Conservation (phyloP, 2,329 filamentous ascomycete species). For the Penicillium italicum region DNA sequence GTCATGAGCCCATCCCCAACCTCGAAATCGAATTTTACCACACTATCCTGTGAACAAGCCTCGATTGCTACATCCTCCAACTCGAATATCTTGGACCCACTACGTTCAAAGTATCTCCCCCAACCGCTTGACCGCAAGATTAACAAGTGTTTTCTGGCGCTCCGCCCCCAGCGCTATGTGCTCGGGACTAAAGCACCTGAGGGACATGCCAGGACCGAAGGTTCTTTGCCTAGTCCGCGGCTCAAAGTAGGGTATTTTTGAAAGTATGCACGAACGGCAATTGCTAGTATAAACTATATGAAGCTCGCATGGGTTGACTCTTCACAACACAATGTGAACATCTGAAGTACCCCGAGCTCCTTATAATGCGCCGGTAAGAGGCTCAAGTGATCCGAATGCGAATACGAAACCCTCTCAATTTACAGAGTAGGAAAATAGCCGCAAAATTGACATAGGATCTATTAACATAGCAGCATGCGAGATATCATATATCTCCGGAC, state of each 20-base stretch:
- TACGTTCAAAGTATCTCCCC: constrained; percentile 13
- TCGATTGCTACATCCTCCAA: neutral
- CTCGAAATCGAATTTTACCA: neutral
- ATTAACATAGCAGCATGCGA: neutral
- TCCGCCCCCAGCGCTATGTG: neutral
- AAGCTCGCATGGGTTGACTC: neutral
- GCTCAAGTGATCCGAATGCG: neutral
- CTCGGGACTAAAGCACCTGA: neutral
- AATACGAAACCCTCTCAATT: neutral
- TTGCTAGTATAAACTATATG: neutral
- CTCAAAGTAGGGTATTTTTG: neutral
- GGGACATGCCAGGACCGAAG: neutral
- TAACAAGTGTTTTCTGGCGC: constrained; percentile 2
- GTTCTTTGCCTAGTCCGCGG: neutral
- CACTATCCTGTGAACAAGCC: neutral
- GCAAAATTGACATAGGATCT: neutral
- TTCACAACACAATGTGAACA: neutral
- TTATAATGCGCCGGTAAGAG: neutral
- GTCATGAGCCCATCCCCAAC: neutral
- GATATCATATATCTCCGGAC: neutral
- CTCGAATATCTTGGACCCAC: constrained; percentile 18
- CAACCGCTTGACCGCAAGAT: constrained; percentile 27
- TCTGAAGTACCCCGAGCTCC: neutral
- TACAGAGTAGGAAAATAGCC: neutral
- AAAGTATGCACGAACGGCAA: neutral